Evolutionary conservation across 129 eudicot species (phyloP).

Genomic region (Silybum marianum): DNA sequence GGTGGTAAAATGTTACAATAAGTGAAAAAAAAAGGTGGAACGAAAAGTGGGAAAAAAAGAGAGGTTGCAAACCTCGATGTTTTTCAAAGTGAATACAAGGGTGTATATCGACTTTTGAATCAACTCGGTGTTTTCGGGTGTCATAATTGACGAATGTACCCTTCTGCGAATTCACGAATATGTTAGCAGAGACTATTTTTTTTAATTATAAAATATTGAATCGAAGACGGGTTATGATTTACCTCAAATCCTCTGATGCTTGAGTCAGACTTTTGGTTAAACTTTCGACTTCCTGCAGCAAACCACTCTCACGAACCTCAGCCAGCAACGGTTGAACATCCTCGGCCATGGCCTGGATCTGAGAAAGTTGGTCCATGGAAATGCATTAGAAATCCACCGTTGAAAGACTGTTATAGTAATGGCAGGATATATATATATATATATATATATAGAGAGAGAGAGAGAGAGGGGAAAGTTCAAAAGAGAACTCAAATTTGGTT

Average conservation of each 20-base stretch:
- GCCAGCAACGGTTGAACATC: constrained; percentile 87
- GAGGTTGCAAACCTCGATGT: constrained; percentile 62
- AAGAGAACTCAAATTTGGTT: too few relatives aligned
- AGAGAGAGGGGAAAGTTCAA: too few relatives aligned
- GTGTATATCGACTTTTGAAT: constrained; percentile 84
- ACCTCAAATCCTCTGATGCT: constrained; percentile 87
- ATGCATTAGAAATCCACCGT: constrained; percentile 12
- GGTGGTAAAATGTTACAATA: background rate
- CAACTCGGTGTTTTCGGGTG: constrained; percentile 84
- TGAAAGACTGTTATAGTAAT: background rate
- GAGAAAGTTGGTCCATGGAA: constrained; percentile 41
- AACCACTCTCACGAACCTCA: constrained; percentile 82
- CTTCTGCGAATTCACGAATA: constrained; percentile 48
- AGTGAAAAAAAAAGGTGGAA: background rate
- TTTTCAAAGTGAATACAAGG: constrained; percentile 82
- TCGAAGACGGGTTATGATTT: background rate
- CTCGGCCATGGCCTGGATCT: constrained; percentile 93
- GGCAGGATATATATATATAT: background rate
- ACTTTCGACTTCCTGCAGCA: constrained; percentile 85
- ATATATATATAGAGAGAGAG: too few relatives aligned
- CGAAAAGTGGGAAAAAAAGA: background rate
- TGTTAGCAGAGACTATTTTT: background rate
- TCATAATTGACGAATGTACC: constrained; percentile 74
- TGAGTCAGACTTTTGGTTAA: constrained; percentile 90
- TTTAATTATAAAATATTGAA: background rate